A percentile compares a stretch with the other conserved stretches of the same genome.
Conservation (phyloP, 306 rosid genomes). For the Senna tora region DNA sequence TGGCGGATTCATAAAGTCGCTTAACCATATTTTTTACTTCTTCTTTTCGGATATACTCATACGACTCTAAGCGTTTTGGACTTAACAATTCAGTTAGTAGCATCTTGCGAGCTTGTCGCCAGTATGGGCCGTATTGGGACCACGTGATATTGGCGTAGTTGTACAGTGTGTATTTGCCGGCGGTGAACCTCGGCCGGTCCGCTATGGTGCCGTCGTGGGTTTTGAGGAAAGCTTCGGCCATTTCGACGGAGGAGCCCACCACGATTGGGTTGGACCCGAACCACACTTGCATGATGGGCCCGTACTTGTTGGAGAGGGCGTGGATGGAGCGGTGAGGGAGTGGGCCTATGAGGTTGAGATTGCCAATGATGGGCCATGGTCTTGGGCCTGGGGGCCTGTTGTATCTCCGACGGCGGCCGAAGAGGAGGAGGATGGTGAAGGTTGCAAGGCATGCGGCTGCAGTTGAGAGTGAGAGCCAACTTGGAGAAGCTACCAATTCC, state of each 20-base stretch:
- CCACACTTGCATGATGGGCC: slow-evolving; percentile 54
- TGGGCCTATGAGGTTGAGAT: slow-evolving; percentile 57
- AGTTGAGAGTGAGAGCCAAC: too few species aligned
- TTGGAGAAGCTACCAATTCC: not conserved
- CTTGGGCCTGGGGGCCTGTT: slow-evolving; percentile 65
- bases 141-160: slow-evolving; percentile 57
- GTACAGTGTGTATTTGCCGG: slow-evolving; percentile 56
- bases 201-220: slow-evolving; percentile 50
- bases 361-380: slow-evolving; percentile 67
- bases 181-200: slow-evolving; percentile 46
- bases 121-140: slow-evolving; percentile 62
- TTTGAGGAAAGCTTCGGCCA: slow-evolving; percentile 53
- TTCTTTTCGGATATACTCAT: slow-evolving; percentile 54
- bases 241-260: slow-evolving; percentile 53
- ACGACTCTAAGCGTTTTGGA: slow-evolving; percentile 49
- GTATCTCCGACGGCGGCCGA: slow-evolving; percentile 32
- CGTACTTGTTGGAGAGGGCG: slow-evolving; percentile 49
- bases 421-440: slow-evolving; percentile 41
- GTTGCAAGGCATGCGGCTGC: slow-evolving; percentile 41
- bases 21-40: slow-evolving; percentile 38
- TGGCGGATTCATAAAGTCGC: slow-evolving; percentile 25
- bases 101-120: slow-evolving; percentile 62
- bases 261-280: slow-evolving; percentile 50
- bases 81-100: slow-evolving; percentile 54
- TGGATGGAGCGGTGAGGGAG: slow-evolving; percentile 55